Conservation (phyloP, 108 stramenopile species). For the Cyclostephanos invisitatus region DNA sequence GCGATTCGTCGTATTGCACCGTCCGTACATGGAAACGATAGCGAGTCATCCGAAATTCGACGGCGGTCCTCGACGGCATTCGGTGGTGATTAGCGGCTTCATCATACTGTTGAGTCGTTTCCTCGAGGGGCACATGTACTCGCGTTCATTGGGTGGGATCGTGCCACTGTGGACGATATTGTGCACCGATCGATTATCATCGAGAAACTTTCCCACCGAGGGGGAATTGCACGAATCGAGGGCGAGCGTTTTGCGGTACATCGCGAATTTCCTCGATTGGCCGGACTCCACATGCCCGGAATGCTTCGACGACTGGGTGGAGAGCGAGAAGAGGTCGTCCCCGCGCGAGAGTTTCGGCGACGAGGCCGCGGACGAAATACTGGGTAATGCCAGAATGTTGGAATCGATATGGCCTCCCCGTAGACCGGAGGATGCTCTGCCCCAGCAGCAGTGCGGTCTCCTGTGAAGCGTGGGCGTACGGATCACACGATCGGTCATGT, state of each 20-base stretch:
- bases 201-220: neutral
- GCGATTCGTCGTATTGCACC: constrained; percentile 19
- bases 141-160: neutral
- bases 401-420: constrained; percentile 36
- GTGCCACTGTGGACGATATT: constrained; percentile 14
- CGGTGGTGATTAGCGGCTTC: constrained; percentile 15
- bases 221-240: neutral
- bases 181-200: constrained; percentile 2
- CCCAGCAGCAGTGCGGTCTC: constrained; percentile 18
- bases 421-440: constrained; percentile 15
- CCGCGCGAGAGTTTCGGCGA: constrained; percentile 6
- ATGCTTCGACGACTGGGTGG: constrained; percentile 29
- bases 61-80: constrained; percentile 7
- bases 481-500: no score
- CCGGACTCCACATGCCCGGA: constrained; percentile 14
- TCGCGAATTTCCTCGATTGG: constrained; percentile 29
- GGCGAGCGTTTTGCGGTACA: neutral
- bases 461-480: neutral
- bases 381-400: constrained; percentile 28
- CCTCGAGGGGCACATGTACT: constrained; percentile 12
- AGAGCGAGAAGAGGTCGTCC: constrained; percentile 12
- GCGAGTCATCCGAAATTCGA: constrained; percentile 19
- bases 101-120: constrained; percentile 16
- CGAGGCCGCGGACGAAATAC: constrained; percentile 2
- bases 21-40: constrained; percentile 23